These are phyloP conservation scores for Termitomyces sp. DNA, from an alignment of 768 basidiomycete genomes.

Conservation along the genomic window DNA sequence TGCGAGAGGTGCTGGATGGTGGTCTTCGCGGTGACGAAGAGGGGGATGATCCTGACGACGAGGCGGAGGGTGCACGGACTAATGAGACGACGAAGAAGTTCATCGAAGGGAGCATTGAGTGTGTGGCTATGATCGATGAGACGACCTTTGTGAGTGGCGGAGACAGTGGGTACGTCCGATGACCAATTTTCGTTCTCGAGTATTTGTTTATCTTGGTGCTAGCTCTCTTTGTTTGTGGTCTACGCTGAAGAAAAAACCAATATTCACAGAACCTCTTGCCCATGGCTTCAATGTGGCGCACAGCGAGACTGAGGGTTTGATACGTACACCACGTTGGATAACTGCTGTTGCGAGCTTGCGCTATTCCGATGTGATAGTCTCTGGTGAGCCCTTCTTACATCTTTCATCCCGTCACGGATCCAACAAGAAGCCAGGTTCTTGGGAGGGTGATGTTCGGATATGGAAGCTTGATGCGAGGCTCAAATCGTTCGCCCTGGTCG, in stretches of 20 bases:
- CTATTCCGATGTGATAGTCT: conserved; percentile 88
- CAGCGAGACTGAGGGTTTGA: conserved; percentile 69
- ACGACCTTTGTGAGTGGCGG: conserved; percentile 89
- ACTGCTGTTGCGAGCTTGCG: conserved; percentile 76
- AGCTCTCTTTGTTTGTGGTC: conserved; percentile 94
- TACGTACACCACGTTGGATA: conserved; percentile 87
- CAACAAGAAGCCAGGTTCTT: conserved; percentile 61
- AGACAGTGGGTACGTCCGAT: conserved; percentile 79
- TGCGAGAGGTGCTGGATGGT: conserved; percentile 79
- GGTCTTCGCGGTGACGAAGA: conserved; percentile 59
- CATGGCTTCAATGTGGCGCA: conserved; percentile 77
- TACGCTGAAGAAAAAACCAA: conserved; percentile 90
- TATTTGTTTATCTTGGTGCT: neutral
- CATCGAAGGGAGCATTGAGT: conserved; percentile 89
- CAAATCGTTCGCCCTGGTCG: conserved; percentile 67
- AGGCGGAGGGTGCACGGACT: conserved; percentile 16
- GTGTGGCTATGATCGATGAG: conserved; percentile 94
- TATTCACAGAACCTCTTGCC: conserved; percentile 80
- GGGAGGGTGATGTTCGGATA: conserved; percentile 84
- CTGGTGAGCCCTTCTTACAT: conserved; percentile 45
- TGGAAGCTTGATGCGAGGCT: conserved; percentile 86
- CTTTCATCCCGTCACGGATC: neutral
- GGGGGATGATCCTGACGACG: conserved; percentile 34
- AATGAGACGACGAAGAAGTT: conserved; percentile 44
- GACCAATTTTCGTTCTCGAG: neutral